A percentile compares a stretch with the other conserved stretches of the same genome.
Evolutionary conservation across 495 filamentous ascomycete species (phyloP).

Genomic region (Aspergillus egyptiacus): DNA sequence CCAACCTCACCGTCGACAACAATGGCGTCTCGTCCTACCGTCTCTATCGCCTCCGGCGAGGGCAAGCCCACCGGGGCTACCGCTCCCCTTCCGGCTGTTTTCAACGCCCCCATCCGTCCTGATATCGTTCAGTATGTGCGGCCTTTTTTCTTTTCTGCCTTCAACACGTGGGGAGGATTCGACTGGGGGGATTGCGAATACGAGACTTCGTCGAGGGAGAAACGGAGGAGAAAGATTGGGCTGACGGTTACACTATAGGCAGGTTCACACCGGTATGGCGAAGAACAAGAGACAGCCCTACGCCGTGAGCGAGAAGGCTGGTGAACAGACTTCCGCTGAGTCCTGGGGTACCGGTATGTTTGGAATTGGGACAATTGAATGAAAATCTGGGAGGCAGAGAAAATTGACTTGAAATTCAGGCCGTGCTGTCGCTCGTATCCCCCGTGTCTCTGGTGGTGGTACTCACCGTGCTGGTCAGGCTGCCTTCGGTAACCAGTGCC

Average conservation of each 20-base stretch:
- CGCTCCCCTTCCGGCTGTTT: conserved; percentile 87
- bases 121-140: conserved; percentile 87
- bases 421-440: conserved; percentile 99
- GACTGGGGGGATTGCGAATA: neutral
- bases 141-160: conserved; percentile 9
- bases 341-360: conserved; percentile 99
- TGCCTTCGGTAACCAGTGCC: conserved; percentile 99
- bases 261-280: conserved; percentile 96
- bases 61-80: conserved; percentile 82
- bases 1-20: conserved; percentile 42
- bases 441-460: conserved; percentile 99
- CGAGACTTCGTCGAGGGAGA: neutral
- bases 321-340: conserved; percentile 98
- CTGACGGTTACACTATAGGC: conserved; percentile 46
- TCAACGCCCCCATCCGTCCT: conserved; percentile 91
- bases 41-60: conserved; percentile 89
- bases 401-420: conserved; percentile 48
- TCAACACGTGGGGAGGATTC: conserved; percentile 18
- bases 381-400: neutral
- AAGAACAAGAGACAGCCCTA: conserved; percentile 99
- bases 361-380: conserved; percentile 16
- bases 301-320: conserved; percentile 99
- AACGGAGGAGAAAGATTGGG: neutral
- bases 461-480: conserved; percentile 99
- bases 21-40: conserved; percentile 93